Percentiles rank a stretch among this genome's conserved stretches.
These are phyloP conservation scores for Laguncularia racemosa DNA, from an alignment of 345 rosid genomes.

Conservation along the genomic window DNA sequence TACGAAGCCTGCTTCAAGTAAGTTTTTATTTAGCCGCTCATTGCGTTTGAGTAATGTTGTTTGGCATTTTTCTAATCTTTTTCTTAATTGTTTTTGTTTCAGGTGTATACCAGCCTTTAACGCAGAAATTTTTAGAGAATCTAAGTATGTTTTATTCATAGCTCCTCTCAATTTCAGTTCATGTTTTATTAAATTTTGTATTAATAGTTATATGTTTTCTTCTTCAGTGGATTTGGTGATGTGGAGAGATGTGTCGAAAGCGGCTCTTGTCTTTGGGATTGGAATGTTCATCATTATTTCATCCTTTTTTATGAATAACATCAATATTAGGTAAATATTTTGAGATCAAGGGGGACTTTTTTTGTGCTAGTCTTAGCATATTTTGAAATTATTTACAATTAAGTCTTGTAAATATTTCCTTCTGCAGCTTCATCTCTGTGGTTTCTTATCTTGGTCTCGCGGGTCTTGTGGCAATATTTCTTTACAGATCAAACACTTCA, in stretches of 20 bases:
- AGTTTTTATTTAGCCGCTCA: constrained; percentile 1
- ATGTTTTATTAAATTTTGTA: not conserved
- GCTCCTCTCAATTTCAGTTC: not conserved
- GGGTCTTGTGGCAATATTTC: constrained; percentile 66
- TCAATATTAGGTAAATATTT: constrained; percentile 51
- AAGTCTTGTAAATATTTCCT: not conserved
- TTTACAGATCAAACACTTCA: constrained; percentile 51
- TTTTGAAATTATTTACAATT: not conserved
- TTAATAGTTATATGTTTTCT: not conserved
- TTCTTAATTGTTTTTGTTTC: constrained; percentile 15
- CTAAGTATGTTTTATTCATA: constrained; percentile 33
- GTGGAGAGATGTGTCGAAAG: constrained; percentile 85
- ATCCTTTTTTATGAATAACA: constrained; percentile 64
- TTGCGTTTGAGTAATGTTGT: not conserved
- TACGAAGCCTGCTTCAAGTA: constrained; percentile 26
- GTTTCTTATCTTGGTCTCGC: constrained; percentile 70
- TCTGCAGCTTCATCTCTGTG: constrained; percentile 70
- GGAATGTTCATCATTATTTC: constrained; percentile 72
- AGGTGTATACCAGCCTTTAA: constrained; percentile 20
- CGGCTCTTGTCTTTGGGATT: constrained; percentile 69
- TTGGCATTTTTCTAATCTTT: not conserved
- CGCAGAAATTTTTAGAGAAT: constrained; percentile 54
- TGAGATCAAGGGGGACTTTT: not conserved
- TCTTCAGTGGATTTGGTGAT: constrained; percentile 81
- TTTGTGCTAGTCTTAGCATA: not conserved